Percentiles rank a stretch among this genome's conserved stretches.
Conservation (phyloP, 2,329 filamentous ascomycete genomes). For the Hymenoscyphus occultus region DNA sequence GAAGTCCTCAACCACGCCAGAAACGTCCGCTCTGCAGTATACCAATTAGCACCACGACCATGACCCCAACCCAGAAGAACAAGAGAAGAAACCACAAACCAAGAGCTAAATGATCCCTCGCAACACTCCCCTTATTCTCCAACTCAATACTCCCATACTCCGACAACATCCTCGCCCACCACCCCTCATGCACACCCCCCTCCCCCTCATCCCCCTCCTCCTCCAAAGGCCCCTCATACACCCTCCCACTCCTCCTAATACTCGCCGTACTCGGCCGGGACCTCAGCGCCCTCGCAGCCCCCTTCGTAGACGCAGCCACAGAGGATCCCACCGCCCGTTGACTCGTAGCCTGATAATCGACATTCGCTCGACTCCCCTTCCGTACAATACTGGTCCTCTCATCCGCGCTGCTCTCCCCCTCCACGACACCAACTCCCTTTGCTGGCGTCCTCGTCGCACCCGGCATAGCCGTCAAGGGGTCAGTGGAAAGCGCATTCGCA, state of each 20-base stretch:
- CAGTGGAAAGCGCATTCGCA: neutral
- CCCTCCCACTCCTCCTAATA: constrained; percentile 18
- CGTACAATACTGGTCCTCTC: constrained; percentile 41
- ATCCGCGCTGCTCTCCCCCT: constrained; percentile 34
- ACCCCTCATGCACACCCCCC: too few relatives aligned
- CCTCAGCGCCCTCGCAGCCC: constrained; percentile 2
- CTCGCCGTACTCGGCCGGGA: constrained; percentile 18
- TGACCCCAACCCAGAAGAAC: too few relatives aligned
- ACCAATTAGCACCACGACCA: constrained; percentile 11
- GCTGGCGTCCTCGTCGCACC: neutral
- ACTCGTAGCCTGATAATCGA: constrained; percentile 29
- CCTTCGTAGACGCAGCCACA: neutral
- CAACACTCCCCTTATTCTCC: too few relatives aligned
- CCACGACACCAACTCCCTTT: neutral
- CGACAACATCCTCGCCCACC: too few relatives aligned
- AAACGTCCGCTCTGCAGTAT: constrained; percentile 70
- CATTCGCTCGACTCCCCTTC: constrained; percentile 19
- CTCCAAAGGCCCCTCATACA: neutral
- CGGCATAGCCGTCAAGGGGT: neutral
- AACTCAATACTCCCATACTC: too few relatives aligned
- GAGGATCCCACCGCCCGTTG: neutral
- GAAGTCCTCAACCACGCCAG: constrained; percentile 83
- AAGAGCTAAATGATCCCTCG: too few relatives aligned
- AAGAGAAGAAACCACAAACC: too few relatives aligned
- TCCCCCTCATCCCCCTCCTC: constrained; percentile 12